Percentiles rank a stretch among this genome's conserved stretches.
phyloP scores from a whole-genome alignment of 768 basidiomycete species.

The Mycena floridula region DNA sequence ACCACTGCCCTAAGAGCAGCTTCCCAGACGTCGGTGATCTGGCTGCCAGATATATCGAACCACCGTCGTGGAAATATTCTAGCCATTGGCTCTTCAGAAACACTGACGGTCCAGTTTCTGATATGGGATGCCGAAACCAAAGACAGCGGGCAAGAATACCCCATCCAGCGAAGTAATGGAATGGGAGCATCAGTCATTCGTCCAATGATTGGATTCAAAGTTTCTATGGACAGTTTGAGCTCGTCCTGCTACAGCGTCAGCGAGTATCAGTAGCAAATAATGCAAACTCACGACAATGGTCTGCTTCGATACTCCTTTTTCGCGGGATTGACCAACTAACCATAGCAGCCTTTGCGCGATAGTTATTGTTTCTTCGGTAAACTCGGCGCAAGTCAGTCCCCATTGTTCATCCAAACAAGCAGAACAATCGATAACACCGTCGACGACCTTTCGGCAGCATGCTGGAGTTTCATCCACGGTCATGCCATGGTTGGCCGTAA shows the following conservation, averaged over 20 bases:
- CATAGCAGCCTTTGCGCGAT: conserved; percentile 28
- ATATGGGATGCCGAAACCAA: conserved; percentile 52
- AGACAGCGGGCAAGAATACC: conserved; percentile 45
- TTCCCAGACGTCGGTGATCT: conserved; percentile 60
- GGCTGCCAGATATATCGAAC: conserved; percentile 65
- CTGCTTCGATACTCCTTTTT: conserved; percentile 31
- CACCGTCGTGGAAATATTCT: conserved; percentile 66
- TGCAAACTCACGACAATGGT: conserved; percentile 29
- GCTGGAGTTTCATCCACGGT: conserved; percentile 35
- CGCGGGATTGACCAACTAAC: conserved; percentile 27
- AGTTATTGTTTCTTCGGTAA: conserved; percentile 22
- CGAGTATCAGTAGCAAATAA: no score
- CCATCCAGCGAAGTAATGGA: conserved; percentile 60
- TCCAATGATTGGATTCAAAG: conserved; percentile 26
- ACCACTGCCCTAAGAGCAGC: conserved; percentile 64
- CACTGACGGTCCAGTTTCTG: conserved; percentile 48
- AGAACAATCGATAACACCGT: conserved; percentile 36
- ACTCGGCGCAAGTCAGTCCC: conserved; percentile 18
- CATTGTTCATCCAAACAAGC: conserved; percentile 40
- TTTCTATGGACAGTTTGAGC: no score
- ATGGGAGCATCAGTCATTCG: conserved; percentile 39
- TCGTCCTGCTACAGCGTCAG: no score
- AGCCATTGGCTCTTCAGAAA: conserved; percentile 36
- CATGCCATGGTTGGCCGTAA: conserved; percentile 34
- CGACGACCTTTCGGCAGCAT: conserved; percentile 36